Percentiles rank a stretch among this genome's conserved stretches.
Conservation (phyloP, 2,329 filamentous ascomycete species). For the Aspergillus puulaauensis region DNA sequence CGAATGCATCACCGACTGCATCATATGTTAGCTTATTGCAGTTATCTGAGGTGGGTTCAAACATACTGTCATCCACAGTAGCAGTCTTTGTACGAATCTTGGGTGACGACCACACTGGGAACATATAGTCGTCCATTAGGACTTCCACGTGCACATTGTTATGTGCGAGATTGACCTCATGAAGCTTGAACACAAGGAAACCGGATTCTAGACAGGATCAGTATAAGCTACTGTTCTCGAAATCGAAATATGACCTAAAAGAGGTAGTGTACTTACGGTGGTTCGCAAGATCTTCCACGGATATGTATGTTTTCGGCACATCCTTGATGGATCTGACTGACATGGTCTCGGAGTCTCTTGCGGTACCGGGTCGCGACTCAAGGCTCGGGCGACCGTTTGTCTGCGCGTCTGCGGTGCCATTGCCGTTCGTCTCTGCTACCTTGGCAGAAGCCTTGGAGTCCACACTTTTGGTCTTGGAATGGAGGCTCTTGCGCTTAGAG, state of each 20-base stretch:
- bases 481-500: slow-evolving; percentile 24
- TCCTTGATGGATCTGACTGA: slow-evolving; percentile 50
- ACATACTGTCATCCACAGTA: slow-evolving; percentile 76
- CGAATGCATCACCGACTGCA: slow-evolving; percentile 81
- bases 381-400: slow-evolving; percentile 32
- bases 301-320: slow-evolving; percentile 74
- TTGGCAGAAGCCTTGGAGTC: slow-evolving; percentile 31
- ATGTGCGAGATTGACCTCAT: slow-evolving; percentile 81
- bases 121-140: slow-evolving; percentile 90
- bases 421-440: slow-evolving; percentile 42
- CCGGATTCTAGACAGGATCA: slow-evolving; percentile 69
- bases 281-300: slow-evolving; percentile 74
- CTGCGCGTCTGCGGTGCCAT: slow-evolving; percentile 22
- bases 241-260: too few species aligned
- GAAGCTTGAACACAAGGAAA: slow-evolving; percentile 88
- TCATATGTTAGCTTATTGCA: slow-evolving; percentile 17
- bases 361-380: slow-evolving; percentile 39
- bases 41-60: neutral
- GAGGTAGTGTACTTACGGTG: slow-evolving; percentile 55
- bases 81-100: slow-evolving; percentile 68
- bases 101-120: slow-evolving; percentile 81
- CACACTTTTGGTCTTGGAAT: slow-evolving; percentile 30
- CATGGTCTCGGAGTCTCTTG: slow-evolving; percentile 48
- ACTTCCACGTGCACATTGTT: slow-evolving; percentile 79
- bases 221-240: too few species aligned